A percentile compares a stretch with the other conserved stretches of the same genome.
Evolutionary conservation across 1,284 basidiomycete species (phyloP).

Genomic region (Neonothopanus nambi): DNA sequence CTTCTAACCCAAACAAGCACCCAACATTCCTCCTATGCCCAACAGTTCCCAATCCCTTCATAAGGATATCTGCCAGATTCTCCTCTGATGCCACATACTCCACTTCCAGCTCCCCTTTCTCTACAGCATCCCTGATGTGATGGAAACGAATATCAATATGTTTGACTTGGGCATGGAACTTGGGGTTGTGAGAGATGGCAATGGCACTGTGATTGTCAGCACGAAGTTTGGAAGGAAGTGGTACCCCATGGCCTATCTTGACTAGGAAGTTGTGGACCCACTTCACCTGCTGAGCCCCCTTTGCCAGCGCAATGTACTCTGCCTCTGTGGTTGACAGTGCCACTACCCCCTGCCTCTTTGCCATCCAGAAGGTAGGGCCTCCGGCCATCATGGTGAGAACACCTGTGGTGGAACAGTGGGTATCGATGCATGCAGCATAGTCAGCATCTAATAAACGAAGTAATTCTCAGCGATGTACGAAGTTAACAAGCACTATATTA

Average conservation of each 20-base stretch:
- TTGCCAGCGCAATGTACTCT: conserved; percentile 35
- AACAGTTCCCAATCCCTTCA: too few species aligned
- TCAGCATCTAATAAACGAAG: too few species aligned
- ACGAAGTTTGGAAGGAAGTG: conserved; percentile 25
- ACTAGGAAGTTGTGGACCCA: conserved; percentile 33
- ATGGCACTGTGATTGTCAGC: conserved; percentile 40
- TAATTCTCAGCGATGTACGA: too few species aligned
- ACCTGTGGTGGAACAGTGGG: conserved; percentile 29
- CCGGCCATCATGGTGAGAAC: conserved; percentile 32
- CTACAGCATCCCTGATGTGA: conserved; percentile 7
- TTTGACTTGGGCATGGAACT: conserved; percentile 4
- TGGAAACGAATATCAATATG: conserved; percentile 7
- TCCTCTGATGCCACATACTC: conserved; percentile 18
- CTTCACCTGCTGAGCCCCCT: conserved; percentile 27
- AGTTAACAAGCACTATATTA: too few species aligned
- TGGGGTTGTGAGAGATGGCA: conserved; percentile 4
- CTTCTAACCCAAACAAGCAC: too few species aligned
- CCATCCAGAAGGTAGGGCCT: conserved; percentile 31
- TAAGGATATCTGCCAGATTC: conserved; percentile 22
- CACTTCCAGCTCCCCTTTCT: conserved; percentile 4
- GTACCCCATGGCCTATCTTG: conserved; percentile 24
- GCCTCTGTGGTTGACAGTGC: too few species aligned
- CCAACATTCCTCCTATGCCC: too few species aligned
- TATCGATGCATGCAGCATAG: conserved; percentile 28
- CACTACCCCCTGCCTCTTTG: too few species aligned